Conservation (phyloP, 2,329 filamentous ascomycete genomes). For the Ceratocystis ficicola region DNA sequence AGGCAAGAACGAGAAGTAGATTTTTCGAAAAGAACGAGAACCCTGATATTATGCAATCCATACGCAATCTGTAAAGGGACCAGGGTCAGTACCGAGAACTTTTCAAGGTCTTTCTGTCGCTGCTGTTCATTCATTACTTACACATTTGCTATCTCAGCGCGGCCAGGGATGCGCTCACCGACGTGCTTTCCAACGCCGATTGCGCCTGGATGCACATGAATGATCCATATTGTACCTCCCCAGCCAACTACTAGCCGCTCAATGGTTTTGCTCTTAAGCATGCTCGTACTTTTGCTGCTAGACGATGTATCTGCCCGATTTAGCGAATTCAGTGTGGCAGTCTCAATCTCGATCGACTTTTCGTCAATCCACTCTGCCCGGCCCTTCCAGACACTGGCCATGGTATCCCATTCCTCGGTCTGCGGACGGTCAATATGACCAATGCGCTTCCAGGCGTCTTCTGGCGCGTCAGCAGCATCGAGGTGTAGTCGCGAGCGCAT, state of each 20-base stretch:
- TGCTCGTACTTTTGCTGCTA: neutral
- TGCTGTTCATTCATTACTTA: slow-evolving; percentile 37
- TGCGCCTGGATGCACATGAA: slow-evolving; percentile 75
- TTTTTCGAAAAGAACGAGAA: slow-evolving; percentile 92
- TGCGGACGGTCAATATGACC: slow-evolving; percentile 84
- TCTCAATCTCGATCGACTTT: slow-evolving; percentile 60
- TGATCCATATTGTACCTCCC: slow-evolving; percentile 92
- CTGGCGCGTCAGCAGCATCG: slow-evolving; percentile 47
- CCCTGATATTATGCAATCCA: slow-evolving; percentile 95
- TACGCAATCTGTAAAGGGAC: slow-evolving; percentile 55
- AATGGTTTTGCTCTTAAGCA: slow-evolving; percentile 34
- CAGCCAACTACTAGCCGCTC: slow-evolving; percentile 88
- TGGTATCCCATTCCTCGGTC: slow-evolving; percentile 81
- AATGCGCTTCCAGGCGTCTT: slow-evolving; percentile 87
- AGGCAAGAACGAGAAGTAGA: slow-evolving; percentile 81
- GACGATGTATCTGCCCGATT: neutral
- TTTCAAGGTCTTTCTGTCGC: neutral
- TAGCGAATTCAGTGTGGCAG: slow-evolving; percentile 32
- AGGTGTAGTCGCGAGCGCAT: slow-evolving; percentile 83
- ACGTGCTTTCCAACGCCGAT: slow-evolving; percentile 52
- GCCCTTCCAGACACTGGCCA: slow-evolving; percentile 92
- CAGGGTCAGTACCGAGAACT: slow-evolving; percentile 24
- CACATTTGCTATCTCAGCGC: slow-evolving; percentile 86
- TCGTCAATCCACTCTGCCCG: slow-evolving; percentile 89
- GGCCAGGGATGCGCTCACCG: slow-evolving; percentile 60